These are phyloP conservation scores for Mucor circinelloides DNA, from an alignment of 371 early-diverging fungal genomes.

Conservation along the genomic window DNA sequence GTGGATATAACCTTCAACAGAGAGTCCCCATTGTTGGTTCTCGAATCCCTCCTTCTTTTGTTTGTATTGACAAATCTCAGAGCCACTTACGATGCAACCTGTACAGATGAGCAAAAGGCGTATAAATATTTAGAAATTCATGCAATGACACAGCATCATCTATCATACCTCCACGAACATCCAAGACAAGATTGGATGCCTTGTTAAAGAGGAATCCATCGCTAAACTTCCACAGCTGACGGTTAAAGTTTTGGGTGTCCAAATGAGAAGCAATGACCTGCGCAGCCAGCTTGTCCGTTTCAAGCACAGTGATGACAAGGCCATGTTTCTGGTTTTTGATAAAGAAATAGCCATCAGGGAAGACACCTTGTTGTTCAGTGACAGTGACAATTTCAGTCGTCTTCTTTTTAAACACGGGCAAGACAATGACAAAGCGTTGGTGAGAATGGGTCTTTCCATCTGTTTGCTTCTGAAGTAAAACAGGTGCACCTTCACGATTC, in stretches of 20 bases:
- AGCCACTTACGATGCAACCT: constrained; percentile 34
- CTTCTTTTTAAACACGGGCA: constrained; percentile 42
- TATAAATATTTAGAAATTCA: background rate
- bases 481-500: constrained; percentile 36
- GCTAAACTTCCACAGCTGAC: constrained; percentile 60
- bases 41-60: constrained; percentile 37
- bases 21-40: constrained; percentile 50
- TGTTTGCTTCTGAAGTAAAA: constrained; percentile 39
- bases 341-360: constrained; percentile 64
- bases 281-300: constrained; percentile 27
- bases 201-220: constrained; percentile 60
- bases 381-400: constrained; percentile 19
- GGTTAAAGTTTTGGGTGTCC: constrained; percentile 44
- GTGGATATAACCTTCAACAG: constrained; percentile 45
- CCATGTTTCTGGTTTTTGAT: constrained; percentile 57
- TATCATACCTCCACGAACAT: constrained; percentile 58
- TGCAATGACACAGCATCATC: background rate
- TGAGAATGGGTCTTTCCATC: constrained; percentile 22
- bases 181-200: constrained; percentile 58
- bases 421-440: constrained; percentile 37
- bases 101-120: background rate
- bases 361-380: constrained; percentile 36
- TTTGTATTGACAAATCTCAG: constrained; percentile 46
- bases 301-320: constrained; percentile 48
- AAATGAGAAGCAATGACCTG: constrained; percentile 47